These are phyloP conservation scores for Phytophthora meadii DNA, from an alignment of 352 stramenopile species.

Conservation along the genomic window DNA sequence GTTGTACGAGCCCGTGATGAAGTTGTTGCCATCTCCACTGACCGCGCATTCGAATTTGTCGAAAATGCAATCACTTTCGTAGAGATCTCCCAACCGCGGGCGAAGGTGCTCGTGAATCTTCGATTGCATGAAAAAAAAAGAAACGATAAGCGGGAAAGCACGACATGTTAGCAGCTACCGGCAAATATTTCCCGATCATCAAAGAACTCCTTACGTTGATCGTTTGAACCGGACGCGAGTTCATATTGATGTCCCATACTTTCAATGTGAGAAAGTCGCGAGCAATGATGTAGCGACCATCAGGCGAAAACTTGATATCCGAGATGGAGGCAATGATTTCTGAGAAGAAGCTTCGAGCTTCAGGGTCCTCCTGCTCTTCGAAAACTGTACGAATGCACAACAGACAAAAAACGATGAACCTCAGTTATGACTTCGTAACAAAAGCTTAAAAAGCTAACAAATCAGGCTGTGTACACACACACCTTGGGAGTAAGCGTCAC, in stretches of 20 bases:
- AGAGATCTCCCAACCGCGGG: slow-evolving; percentile 89
- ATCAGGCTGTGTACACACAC: no score
- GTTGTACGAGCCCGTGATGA: slow-evolving; percentile 96
- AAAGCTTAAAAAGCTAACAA: no score
- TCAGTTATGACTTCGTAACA: no score
- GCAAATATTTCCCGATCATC: background rate
- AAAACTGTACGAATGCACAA: slow-evolving; percentile 51
- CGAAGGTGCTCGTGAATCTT: slow-evolving; percentile 94
- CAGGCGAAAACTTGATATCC: slow-evolving; percentile 94
- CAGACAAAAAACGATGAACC: background rate
- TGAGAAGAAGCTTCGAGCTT: slow-evolving; percentile 93
- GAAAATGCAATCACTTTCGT: slow-evolving; percentile 97
- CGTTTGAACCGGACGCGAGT: slow-evolving; percentile 90
- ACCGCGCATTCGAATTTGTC: slow-evolving; percentile 97
- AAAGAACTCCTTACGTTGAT: slow-evolving; percentile 79
- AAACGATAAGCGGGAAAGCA: no score
- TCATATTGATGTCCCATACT: slow-evolving; percentile 97
- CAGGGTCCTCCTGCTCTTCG: slow-evolving; percentile 81
- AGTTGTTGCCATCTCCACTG: slow-evolving; percentile 91
- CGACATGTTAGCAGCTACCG: background rate
- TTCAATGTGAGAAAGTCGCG: slow-evolving; percentile 97
- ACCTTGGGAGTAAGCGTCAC: slow-evolving; percentile 85
- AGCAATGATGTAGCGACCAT: slow-evolving; percentile 95
- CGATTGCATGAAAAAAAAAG: background rate
- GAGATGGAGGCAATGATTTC: slow-evolving; percentile 97